Evolutionary conservation across 192 early-diverging fungal species (phyloP).

Genomic region (Coemansia sp.): DNA sequence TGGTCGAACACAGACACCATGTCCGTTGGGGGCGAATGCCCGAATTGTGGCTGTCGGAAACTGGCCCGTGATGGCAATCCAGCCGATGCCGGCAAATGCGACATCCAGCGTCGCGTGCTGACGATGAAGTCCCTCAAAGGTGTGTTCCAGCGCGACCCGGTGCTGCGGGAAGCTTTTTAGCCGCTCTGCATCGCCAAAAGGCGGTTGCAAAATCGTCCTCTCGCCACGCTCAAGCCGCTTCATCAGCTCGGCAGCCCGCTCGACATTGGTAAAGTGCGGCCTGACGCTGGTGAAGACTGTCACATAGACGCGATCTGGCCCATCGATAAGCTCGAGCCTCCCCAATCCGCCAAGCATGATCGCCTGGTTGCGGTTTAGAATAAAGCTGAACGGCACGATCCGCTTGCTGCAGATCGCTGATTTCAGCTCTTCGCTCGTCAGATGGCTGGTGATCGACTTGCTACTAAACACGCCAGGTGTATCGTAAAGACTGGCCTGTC

Average conservation of each 20-base stretch:
- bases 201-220: slow-evolving; percentile 44
- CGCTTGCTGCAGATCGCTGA: slow-evolving; percentile 45
- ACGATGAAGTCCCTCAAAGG: slow-evolving; percentile 49
- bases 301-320: slow-evolving; percentile 51
- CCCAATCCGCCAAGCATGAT: slow-evolving; percentile 63
- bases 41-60: slow-evolving; percentile 57
- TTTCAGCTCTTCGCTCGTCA: slow-evolving; percentile 60
- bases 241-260: slow-evolving; percentile 49
- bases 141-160: slow-evolving; percentile 45
- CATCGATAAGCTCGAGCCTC: slow-evolving; percentile 61
- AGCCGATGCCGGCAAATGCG: slow-evolving; percentile 65
- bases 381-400: slow-evolving; percentile 61
- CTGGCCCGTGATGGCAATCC: slow-evolving; percentile 62
- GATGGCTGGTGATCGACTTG: slow-evolving; percentile 54
- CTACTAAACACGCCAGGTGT: slow-evolving; percentile 69
- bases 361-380: slow-evolving; percentile 57
- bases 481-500: slow-evolving; percentile 56
- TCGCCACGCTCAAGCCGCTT: slow-evolving; percentile 42
- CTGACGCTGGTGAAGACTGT: slow-evolving; percentile 61
- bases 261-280: slow-evolving; percentile 63
- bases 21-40: slow-evolving; percentile 59
- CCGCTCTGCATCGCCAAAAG: slow-evolving; percentile 41
- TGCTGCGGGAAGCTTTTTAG: slow-evolving; percentile 39
- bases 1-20: slow-evolving; percentile 56
- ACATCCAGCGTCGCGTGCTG: slow-evolving; percentile 60